Percentiles rank a stretch among this genome's conserved stretches.
Evolutionary conservation across 768 basidiomycete species (phyloP).

Genomic region (Leccinum aurantiacum): DNA sequence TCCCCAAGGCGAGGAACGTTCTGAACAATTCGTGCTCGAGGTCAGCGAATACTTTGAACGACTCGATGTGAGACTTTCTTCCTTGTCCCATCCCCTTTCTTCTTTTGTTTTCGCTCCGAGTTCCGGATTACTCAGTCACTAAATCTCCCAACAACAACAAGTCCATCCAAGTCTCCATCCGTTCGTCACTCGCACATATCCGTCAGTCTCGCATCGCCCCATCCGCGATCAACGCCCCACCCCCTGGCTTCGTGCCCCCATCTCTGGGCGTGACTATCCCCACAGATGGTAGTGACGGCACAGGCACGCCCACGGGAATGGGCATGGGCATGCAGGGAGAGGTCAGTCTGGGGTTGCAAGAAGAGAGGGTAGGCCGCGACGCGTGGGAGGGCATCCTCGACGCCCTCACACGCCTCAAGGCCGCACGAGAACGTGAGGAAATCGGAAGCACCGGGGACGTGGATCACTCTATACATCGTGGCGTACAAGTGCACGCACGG

Average conservation of each 20-base stretch:
- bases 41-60: conserved; percentile 85
- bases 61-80: conserved; percentile 55
- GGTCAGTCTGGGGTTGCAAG: conserved; percentile 66
- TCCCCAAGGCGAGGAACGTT: conserved; percentile 79
- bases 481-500: conserved; percentile 22
- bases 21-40: conserved; percentile 82
- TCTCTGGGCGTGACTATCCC: conserved; percentile 79
- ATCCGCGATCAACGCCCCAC: conserved; percentile 82
- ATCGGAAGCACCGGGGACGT: not conserved
- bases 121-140: not conserved
- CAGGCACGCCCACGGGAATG: conserved; percentile 10
- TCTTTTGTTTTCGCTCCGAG: not conserved
- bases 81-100: not conserved
- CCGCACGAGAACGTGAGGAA: conserved; percentile 35
- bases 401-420: conserved; percentile 64
- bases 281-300: conserved; percentile 19
- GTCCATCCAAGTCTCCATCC: conserved; percentile 75
- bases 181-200: conserved; percentile 79
- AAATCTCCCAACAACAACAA: no score
- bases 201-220: conserved; percentile 81
- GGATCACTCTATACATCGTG: conserved; percentile 13
- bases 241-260: conserved; percentile 69
- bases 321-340: conserved; percentile 13
- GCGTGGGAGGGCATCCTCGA: conserved; percentile 76
- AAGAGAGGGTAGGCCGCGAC: conserved; percentile 71